Conservation (phyloP, 2,329 filamentous ascomycete species). For the Aspergillus ustus region DNA sequence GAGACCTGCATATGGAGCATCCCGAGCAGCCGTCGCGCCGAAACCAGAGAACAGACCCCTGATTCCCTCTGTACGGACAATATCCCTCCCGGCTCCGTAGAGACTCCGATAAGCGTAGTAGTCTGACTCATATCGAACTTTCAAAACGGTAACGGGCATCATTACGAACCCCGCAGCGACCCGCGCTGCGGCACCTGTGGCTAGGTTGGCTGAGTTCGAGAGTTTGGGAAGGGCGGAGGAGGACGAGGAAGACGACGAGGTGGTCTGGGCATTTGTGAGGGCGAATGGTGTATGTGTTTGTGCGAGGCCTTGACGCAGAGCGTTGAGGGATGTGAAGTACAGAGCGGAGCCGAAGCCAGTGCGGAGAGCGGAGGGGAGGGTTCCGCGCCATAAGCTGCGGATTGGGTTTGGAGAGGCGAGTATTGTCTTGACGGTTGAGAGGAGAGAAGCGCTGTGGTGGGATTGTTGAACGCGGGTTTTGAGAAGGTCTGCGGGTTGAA, state of each 20-base stretch:
- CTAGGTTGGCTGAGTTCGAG: constrained; percentile 80
- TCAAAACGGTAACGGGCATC: constrained; percentile 96
- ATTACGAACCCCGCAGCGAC: constrained; percentile 86
- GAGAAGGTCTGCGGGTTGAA: constrained; percentile 93
- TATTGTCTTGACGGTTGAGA: constrained; percentile 71
- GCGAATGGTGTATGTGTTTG: constrained; percentile 45
- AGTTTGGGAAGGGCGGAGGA: constrained; percentile 82
- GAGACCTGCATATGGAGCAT: constrained; percentile 94
- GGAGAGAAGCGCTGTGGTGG: constrained; percentile 67
- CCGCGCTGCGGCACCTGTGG: constrained; percentile 81
- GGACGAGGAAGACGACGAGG: constrained; percentile 78
- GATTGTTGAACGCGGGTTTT: constrained; percentile 96
- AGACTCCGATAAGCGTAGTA: constrained; percentile 84
- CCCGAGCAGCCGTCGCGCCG: constrained; percentile 87
- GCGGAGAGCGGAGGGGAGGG: constrained; percentile 86
- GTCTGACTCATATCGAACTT: constrained; percentile 91
- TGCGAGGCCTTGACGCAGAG: constrained; percentile 72
- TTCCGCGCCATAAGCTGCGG: constrained; percentile 85
- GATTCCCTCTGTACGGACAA: constrained; percentile 71
- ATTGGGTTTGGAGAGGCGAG: constrained; percentile 69
- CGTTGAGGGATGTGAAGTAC: constrained; percentile 89
- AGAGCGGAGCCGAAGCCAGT: constrained; percentile 92
- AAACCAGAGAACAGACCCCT: constrained; percentile 92
- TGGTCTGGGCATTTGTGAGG: constrained; percentile 31
- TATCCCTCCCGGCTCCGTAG: constrained; percentile 72